A percentile compares a stretch with the other conserved stretches of the same genome.
Evolutionary conservation across 352 stramenopile genomes (phyloP).

Genomic region (Phytophthora citricola): DNA sequence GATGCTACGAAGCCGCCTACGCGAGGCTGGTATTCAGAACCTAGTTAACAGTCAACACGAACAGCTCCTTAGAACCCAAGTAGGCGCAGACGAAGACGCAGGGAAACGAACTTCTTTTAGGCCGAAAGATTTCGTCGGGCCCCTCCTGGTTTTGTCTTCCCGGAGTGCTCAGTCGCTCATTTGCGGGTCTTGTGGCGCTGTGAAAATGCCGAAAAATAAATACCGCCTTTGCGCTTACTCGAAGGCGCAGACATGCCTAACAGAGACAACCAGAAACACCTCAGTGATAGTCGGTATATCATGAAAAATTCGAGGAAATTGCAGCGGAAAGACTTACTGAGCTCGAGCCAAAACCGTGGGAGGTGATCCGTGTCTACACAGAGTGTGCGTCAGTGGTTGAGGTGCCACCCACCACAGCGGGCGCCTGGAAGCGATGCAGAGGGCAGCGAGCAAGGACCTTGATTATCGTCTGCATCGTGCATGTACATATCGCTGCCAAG

Average conservation of each 20-base stretch:
- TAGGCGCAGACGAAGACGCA: no score
- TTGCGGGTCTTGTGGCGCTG: conserved; percentile 15
- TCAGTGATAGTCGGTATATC: conserved; percentile 16
- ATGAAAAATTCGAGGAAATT: conserved; percentile 23
- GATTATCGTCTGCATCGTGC: no score
- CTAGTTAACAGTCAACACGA: neutral
- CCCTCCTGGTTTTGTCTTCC: conserved; percentile 8
- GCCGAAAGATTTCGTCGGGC: conserved; percentile 13
- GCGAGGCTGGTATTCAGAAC: conserved; percentile 1
- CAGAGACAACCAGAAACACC: conserved; percentile 13
- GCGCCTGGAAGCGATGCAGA: conserved; percentile 11
- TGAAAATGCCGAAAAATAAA: conserved; percentile 6
- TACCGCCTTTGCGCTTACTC: conserved; percentile 1
- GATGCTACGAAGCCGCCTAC: conserved; percentile 8
- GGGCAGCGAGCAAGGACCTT: conserved; percentile 12
- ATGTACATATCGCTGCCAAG: no score
- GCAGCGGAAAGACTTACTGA: conserved; percentile 12
- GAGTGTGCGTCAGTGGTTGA: conserved; percentile 5
- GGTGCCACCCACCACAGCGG: neutral
- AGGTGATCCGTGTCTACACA: neutral
- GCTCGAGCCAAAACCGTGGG: neutral
- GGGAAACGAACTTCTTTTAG: conserved; percentile 3
- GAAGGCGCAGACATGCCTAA: conserved; percentile 19
- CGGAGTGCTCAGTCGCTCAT: conserved; percentile 5
- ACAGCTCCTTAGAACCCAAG: neutral